A percentile compares a stretch with the other conserved stretches of the same genome.
phyloP scores from a whole-genome alignment of 257 asterid species.

The Rauvolfia tetraphylla region DNA sequence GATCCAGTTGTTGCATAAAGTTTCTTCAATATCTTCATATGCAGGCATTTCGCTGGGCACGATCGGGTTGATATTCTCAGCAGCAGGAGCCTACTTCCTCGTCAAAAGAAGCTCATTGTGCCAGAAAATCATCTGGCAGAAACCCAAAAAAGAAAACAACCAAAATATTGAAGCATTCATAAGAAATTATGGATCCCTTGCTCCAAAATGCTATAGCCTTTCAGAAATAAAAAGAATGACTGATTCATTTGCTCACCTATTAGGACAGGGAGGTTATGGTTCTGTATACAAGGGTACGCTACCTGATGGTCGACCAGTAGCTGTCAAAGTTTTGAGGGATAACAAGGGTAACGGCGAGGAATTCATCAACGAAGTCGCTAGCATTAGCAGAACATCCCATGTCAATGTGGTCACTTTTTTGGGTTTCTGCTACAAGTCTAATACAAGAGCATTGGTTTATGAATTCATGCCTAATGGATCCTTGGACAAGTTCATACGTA shows the following conservation, averaged over 20 bases:
- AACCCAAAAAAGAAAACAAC: constrained; percentile 14
- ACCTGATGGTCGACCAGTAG: constrained; percentile 42
- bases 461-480: constrained; percentile 53
- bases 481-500: constrained; percentile 43
- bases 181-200: background rate
- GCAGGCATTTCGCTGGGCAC: constrained; percentile 28
- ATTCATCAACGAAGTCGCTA: constrained; percentile 1
- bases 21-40: constrained; percentile 9
- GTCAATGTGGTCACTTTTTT: constrained; percentile 8
- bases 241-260: constrained; percentile 33
- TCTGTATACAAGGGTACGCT: constrained; percentile 48
- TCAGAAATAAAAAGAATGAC: constrained; percentile 30
- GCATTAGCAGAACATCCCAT: constrained; percentile 13
- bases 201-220: constrained; percentile 10
- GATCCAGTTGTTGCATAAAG: background rate
- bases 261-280: constrained; percentile 57
- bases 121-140: background rate
- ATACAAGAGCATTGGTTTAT: constrained; percentile 4
- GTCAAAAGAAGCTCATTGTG: constrained; percentile 10
- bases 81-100: constrained; percentile 18
- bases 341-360: background rate
- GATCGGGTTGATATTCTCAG: constrained; percentile 9
- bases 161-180: constrained; percentile 15
- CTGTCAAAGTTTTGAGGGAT: constrained; percentile 43
- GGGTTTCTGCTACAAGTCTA: constrained; percentile 5